Evolutionary conservation across 106 monocot genomes (phyloP).

Genomic region (Apostasia ramifera): DNA sequence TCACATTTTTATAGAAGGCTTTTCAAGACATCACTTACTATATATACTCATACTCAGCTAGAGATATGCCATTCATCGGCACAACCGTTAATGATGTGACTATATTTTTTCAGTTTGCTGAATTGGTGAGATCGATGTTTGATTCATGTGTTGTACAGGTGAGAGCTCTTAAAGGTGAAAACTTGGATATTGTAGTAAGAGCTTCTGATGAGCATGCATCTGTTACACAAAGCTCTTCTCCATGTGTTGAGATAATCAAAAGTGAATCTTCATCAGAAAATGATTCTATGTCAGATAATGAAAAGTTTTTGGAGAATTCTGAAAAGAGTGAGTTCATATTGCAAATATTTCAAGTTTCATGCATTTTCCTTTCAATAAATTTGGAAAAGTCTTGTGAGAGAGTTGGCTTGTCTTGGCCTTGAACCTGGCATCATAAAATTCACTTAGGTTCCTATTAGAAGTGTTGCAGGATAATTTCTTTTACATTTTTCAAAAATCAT

Average conservation of each 20-base stretch:
- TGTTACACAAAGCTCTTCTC: background rate
- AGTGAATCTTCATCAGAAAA: conserved; percentile 10
- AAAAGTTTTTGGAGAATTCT: background rate
- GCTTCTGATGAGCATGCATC: conserved; percentile 4
- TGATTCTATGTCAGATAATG: conserved; percentile 1
- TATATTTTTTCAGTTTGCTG: background rate
- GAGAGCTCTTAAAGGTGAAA: conserved; percentile 21
- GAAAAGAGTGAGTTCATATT: conserved; percentile 18
- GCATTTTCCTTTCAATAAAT: background rate
- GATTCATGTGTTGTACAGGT: conserved; percentile 18
- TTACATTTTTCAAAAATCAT: too few species aligned
- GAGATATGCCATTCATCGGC: too few species aligned
- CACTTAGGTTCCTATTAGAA: too few species aligned
- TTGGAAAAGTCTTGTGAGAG: too few species aligned
- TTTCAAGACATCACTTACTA: too few species aligned
- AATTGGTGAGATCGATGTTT: background rate
- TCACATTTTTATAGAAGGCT: too few species aligned
- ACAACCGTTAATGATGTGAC: too few species aligned
- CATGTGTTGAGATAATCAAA: background rate
- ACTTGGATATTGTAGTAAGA: conserved; percentile 7
- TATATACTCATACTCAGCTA: too few species aligned
- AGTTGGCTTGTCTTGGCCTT: too few species aligned
- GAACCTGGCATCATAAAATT: too few species aligned
- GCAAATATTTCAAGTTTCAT: background rate
- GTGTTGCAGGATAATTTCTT: too few species aligned